Base-by-base conservation (phyloP, 2,329 filamentous ascomycete species). In the Ascochyta koolunga region DNA sequence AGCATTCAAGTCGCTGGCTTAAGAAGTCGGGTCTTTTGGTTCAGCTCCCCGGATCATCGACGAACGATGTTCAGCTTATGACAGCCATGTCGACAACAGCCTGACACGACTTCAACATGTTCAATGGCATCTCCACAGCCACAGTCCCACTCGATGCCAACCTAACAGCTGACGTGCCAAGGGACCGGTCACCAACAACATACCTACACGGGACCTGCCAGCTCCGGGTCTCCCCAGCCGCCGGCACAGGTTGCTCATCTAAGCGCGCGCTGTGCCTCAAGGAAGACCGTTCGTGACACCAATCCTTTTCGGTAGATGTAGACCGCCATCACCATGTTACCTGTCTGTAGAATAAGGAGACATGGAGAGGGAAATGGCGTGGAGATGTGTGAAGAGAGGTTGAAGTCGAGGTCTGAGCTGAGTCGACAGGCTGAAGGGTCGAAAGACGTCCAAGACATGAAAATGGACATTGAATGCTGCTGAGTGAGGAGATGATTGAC, bases 211-310 rank as follows among this genome's bases (percentile, higher is more conserved):
- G 27, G 41, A 22, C 41, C 40, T 39, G 41, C 41, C 52, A 46
- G 45, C 41, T 45, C 31, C 52, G 19, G 46, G 52, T 29, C 45
- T 41, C 31, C 46, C 52, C 40, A 55, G 52, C 41, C 45, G 52
- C 52, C 24, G 19, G 52, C 40, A 45, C 40, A 55, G 52, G n/a
- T 50, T 55, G 46, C 52, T 50, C 52, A 55, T 55, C 36, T 41
- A 50, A 55, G 46, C 29, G 52, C 51, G 40, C 41, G 25, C 46
- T 42, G 41, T 45, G 21, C 46, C 45, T 50, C 27, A 55, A 54
- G 41, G 29, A 18, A 44, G 41, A 41, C 46, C 51, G 21, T 55
- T 55, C 43, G 42, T 55, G 52, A 36, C 46, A 45, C 9, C 15
- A 47, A 7, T 41, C 25, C 52, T 55, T 55, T 55, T 55, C 52